Base-by-base conservation (phyloP, 441 rosid species). In the Pelargonium australe region DNA sequence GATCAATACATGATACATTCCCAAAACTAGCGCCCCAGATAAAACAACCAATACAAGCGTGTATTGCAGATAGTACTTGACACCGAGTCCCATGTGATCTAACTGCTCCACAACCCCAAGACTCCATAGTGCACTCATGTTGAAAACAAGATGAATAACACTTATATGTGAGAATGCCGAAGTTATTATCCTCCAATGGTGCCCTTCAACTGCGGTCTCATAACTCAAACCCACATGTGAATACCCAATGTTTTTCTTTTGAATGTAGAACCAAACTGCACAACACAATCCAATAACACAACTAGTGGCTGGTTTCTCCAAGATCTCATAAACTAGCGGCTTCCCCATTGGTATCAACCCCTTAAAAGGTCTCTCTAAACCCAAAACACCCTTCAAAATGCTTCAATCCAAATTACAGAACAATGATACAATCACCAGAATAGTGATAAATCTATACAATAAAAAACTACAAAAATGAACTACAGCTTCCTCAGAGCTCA, bases 41-140 rank as follows among this genome's bases (percentile, higher is more conserved):
- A 91, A 77, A 1, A 89, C 72, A 9, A 87, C 87, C 68, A 94
- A 80, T 23, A 91, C 90, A 68, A 94, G 97, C 0, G 96, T 85
- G 75, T 91, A 91, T 8, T 91, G 97, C 69, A 94, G 95, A 73
- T 94, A 94, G 77, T 88, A 91, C 28, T 84, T 82, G 2, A 84
- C 76, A 20, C 97, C 99, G 63, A 94, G 95, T 61, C 97, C 96
- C 60, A 86, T 55, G 62, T 83, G 78, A 9, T 80, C 86, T 60
- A 91, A 72, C 74, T 88, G 95, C 68, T 94, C 99, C 0, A 94
- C 88, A 40, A 84, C 84, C 66, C 99, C 99, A 28, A 94, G 89
- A 84, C 99, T 94, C 97, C 97, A 94, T 6, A 94, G 80, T 34
- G 97, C 99, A 73, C 96, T 91, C 99, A 94, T 89, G 77, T 94